A percentile compares a stretch with the other conserved stretches of the same genome.
phyloP scores from a whole-genome alignment of 176 grass and related monocot genomes.

The Triticum aestivum region IWGSC_CS_RefSeq_v2.1 NC_057798.1:798038287-798038786 shows the following conservation, averaged over 20 bases:
- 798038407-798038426: conserved; percentile 63
- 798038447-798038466: conserved; percentile 41
- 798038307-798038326: conserved; percentile 47
- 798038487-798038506: conserved; percentile 48
- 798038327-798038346: conserved; percentile 15
- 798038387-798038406: conserved; percentile 42
- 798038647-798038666: conserved; percentile 91
- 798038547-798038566: background rate
- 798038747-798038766: background rate
- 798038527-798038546: background rate
- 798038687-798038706: conserved; percentile 80
- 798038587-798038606: conserved; percentile 96
- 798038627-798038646: conserved; percentile 83
- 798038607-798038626: conserved; percentile 75
- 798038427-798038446: conserved; percentile 64
- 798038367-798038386: too few species aligned
- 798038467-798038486: conserved; percentile 93
- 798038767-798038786: conserved; percentile 45
- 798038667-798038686: conserved; percentile 56
- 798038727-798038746: background rate
- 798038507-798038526: background rate
- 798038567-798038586: background rate
- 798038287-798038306: conserved; percentile 5
- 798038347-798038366: background rate
- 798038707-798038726: conserved; percentile 59